These are phyloP conservation scores for Paramecium sexaurelia DNA, from an alignment of 73 alveolate genomes.

Conservation along the genomic window DNA sequence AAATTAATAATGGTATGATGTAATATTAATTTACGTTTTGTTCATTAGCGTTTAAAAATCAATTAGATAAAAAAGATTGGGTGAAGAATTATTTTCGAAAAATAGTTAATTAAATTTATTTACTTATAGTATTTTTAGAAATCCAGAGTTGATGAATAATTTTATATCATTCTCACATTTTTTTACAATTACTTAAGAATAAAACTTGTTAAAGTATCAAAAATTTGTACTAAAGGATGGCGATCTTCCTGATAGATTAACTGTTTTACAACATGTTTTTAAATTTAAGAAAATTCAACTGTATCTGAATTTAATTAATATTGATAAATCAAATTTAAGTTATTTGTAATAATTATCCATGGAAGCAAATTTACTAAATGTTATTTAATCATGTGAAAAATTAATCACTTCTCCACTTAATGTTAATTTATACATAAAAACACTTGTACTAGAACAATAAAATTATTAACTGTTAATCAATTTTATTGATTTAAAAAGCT, in stretches of 20 bases:
- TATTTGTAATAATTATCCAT: not conserved
- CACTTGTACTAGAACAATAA: not conserved
- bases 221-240: not conserved
- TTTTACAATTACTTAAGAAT: not conserved
- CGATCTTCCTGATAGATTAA: not conserved
- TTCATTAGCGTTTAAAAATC: not conserved
- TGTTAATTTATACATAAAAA: not conserved
- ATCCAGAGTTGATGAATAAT: not conserved
- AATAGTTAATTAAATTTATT: not conserved
- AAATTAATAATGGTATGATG: not conserved
- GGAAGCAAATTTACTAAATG: not conserved
- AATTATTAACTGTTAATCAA: not conserved
- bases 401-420: not conserved
- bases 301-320: not conserved
- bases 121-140: not conserved
- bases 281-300: not conserved
- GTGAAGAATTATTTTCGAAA: not conserved
- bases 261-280: not conserved
- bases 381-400: not conserved
- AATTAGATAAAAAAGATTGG: not conserved
- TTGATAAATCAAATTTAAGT: not conserved
- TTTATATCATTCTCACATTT: not conserved
- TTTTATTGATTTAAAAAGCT: not conserved
- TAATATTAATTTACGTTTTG: not conserved
- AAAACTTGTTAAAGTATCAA: not conserved